Evolutionary conservation across 306 rosid genomes (phyloP).

Genomic region (Inga leiocalycina): DNA sequence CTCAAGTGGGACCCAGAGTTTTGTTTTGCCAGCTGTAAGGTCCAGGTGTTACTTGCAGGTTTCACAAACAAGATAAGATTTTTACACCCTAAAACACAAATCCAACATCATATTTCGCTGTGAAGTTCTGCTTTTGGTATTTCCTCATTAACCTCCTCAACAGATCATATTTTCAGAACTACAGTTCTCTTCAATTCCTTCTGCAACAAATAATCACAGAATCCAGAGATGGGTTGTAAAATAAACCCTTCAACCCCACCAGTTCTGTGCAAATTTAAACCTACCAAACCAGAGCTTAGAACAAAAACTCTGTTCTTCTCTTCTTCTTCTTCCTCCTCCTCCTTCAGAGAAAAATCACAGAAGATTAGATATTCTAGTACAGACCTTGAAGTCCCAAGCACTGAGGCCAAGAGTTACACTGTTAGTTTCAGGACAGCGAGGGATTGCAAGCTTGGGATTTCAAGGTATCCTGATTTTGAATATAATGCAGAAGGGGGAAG

Average conservation of each 20-base stretch:
- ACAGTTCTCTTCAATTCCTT: neutral
- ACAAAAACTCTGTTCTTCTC: slow-evolving; percentile 44
- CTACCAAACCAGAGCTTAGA: slow-evolving; percentile 40
- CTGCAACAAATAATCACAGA: slow-evolving; percentile 17
- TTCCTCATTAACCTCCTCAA: slow-evolving; percentile 12
- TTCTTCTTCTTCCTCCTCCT: slow-evolving; percentile 45
- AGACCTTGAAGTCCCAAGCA: slow-evolving; percentile 28
- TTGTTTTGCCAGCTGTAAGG: neutral
- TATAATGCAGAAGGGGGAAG: slow-evolving; percentile 83
- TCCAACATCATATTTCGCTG: slow-evolving; percentile 42
- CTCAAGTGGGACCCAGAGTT: neutral
- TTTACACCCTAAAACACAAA: slow-evolving; percentile 31
- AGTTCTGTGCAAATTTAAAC: slow-evolving; percentile 46
- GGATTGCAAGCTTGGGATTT: slow-evolving; percentile 79
- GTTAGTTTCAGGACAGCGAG: slow-evolving; percentile 66
- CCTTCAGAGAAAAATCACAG: slow-evolving; percentile 40
- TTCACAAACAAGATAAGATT: slow-evolving; percentile 51
- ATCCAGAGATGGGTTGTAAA: slow-evolving; percentile 59
- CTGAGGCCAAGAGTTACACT: slow-evolving; percentile 34
- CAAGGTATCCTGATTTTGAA: slow-evolving; percentile 80
- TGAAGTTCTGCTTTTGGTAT: slow-evolving; percentile 19
- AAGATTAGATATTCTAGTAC: slow-evolving; percentile 23
- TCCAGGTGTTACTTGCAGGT: slow-evolving; percentile 31
- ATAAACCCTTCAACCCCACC: slow-evolving; percentile 53
- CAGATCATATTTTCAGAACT: slow-evolving; percentile 29